A percentile compares a stretch with the other conserved stretches of the same genome.
These are phyloP conservation scores for Caloboletus inedulis DNA, from an alignment of 1,284 basidiomycete species.

Conservation along the genomic window DNA sequence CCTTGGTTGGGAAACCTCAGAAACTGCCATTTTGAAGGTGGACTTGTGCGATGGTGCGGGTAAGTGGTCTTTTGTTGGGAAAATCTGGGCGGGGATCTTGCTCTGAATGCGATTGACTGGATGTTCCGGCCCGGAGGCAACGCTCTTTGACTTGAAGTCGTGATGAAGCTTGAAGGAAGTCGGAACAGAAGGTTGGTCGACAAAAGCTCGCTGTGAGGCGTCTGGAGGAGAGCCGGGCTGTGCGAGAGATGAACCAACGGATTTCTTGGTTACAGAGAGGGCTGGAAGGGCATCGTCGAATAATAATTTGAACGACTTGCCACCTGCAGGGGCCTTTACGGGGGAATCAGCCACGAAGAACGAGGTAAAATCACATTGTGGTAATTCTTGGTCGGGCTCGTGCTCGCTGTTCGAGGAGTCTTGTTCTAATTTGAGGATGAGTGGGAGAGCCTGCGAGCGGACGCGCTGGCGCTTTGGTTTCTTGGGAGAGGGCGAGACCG, in stretches of 20 bases:
- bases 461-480: constrained; percentile 67
- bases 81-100: constrained; percentile 8
- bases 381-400: constrained; percentile 34
- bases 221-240: constrained; percentile 1
- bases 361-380: constrained; percentile 35
- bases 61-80: constrained; percentile 12
- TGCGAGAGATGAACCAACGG: background rate
- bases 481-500: constrained; percentile 74
- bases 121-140: constrained; percentile 1
- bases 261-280: constrained; percentile 23
- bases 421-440: constrained; percentile 27
- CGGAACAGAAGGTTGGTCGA: constrained; percentile 1
- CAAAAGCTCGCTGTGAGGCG: background rate
- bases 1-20: constrained; percentile 7
- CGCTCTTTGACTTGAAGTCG: constrained; percentile 2
- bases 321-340: constrained; percentile 52
- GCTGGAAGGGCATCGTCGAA: constrained; percentile 55
- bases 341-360: constrained; percentile 68
- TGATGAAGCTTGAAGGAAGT: background rate
- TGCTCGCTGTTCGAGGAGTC: constrained; percentile 38
- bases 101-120: constrained; percentile 2
- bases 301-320: constrained; percentile 60
- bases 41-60: constrained; percentile 1
- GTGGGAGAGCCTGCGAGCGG: constrained; percentile 32
- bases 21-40: background rate